Conservation (phyloP, 192 early-diverging fungal species). For the Glomus cerebriforme region DNA sequence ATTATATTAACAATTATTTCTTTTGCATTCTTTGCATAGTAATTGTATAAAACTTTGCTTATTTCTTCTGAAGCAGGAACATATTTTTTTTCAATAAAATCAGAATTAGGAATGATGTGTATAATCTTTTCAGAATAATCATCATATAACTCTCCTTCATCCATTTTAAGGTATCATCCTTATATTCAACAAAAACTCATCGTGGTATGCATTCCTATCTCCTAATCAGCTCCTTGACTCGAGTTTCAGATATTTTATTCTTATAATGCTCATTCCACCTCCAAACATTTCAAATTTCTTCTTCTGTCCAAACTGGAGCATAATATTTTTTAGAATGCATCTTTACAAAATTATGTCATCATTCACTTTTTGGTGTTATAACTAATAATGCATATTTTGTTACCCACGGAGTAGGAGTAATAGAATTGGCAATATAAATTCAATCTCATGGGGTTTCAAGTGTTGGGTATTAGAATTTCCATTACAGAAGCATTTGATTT, state of each 20-base stretch:
- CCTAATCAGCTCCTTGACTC: constrained; percentile 13
- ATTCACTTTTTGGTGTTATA: background rate
- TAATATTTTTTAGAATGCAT: background rate
- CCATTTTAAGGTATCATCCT: constrained; percentile 19
- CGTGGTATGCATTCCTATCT: constrained; percentile 1
- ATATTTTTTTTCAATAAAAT: constrained; percentile 20
- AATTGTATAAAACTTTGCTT: background rate
- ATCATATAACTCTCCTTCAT: background rate
- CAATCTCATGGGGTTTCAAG: no score
- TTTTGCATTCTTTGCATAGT: constrained; percentile 10
- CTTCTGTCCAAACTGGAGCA: constrained; percentile 20
- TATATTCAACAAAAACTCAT: constrained; percentile 18
- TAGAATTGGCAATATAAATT: no score
- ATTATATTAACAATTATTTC: constrained; percentile 13
- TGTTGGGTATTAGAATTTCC: no score
- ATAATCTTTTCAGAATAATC: constrained; percentile 18
- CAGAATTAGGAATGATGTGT: constrained; percentile 20
- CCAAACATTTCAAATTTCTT: constrained; percentile 18
- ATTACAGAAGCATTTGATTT: no score
- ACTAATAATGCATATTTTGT: background rate
- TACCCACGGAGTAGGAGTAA: no score
- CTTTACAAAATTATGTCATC: background rate
- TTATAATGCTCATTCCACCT: constrained; percentile 2
- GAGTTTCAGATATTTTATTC: constrained; percentile 6
- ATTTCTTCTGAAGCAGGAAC: constrained; percentile 10